Evolutionary conservation across 1,284 basidiomycete genomes (phyloP).

Genomic region (Crucibulum parvulum): DNA sequence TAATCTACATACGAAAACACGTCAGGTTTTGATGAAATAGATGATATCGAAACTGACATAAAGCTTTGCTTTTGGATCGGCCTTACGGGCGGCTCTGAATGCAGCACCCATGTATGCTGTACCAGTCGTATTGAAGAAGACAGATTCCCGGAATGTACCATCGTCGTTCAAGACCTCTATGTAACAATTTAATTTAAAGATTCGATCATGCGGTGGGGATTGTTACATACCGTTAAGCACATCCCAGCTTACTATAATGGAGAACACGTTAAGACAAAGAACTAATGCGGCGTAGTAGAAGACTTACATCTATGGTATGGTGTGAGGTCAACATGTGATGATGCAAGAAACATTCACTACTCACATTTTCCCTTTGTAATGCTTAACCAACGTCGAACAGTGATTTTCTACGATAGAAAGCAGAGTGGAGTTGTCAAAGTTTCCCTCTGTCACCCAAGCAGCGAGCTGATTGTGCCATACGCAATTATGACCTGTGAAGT

Average conservation of each 20-base stretch:
- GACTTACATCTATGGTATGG: conserved; percentile 17
- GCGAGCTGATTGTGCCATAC: conserved; percentile 64
- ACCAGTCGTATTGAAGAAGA: conserved; percentile 51
- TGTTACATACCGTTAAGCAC: conserved; percentile 30
- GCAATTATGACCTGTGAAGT: conserved; percentile 46
- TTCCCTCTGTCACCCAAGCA: conserved; percentile 50
- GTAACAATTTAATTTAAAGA: background rate
- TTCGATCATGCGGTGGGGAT: background rate
- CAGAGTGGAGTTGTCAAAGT: conserved; percentile 45
- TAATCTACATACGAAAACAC: conserved; percentile 43
- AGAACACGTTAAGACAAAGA: too few relatives aligned
- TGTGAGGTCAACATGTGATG: background rate
- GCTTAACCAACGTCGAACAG: conserved; percentile 49
- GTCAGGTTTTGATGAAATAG: background rate
- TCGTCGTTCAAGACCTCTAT: conserved; percentile 60
- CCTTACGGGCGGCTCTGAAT: conserved; percentile 46
- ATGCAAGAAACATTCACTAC: conserved; percentile 9
- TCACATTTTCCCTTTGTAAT: conserved; percentile 55
- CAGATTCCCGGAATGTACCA: conserved; percentile 49
- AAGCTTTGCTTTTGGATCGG: conserved; percentile 49
- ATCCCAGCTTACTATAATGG: conserved; percentile 31
- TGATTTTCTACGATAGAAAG: conserved; percentile 51
- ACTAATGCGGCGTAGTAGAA: background rate
- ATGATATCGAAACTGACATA: conserved; percentile 32
- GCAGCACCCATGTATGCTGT: conserved; percentile 45